phyloP scores from a whole-genome alignment of 2,329 filamentous ascomycete species.

The Venturiaceae sp. region DNA sequence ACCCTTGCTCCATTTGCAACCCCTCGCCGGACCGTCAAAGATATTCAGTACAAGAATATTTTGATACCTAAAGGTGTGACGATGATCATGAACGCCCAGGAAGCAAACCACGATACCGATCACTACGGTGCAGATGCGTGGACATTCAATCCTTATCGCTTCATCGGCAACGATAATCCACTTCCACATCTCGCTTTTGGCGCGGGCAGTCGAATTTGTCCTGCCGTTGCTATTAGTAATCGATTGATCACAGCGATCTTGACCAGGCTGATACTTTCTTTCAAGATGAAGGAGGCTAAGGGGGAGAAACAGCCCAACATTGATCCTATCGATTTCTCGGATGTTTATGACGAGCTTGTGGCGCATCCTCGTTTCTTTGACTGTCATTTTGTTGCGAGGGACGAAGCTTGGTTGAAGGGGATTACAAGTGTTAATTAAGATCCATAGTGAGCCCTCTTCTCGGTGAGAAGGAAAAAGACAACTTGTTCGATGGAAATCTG shows the following conservation, averaged over 20 bases:
- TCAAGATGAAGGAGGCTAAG: neutral
- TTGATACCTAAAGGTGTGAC: slow-evolving; percentile 15
- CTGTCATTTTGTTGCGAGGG: neutral
- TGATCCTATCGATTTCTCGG: neutral
- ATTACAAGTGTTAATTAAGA: neutral
- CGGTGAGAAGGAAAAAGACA: no score
- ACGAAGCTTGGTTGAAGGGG: neutral
- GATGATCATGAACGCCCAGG: slow-evolving; percentile 17
- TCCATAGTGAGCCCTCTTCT: no score
- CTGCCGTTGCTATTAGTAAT: slow-evolving; percentile 15
- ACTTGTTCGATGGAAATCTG: neutral
- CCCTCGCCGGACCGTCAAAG: slow-evolving; percentile 12
- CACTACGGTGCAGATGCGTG: slow-evolving; percentile 15
- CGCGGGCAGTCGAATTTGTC: slow-evolving; percentile 15
- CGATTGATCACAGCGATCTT: slow-evolving; percentile 13
- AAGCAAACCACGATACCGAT: slow-evolving; percentile 14
- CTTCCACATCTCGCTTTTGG: slow-evolving; percentile 16
- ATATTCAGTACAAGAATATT: slow-evolving; percentile 11
- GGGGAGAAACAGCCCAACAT: neutral
- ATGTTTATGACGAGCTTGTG: neutral
- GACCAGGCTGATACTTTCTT: neutral
- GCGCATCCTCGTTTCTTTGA: neutral
- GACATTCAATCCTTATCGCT: slow-evolving; percentile 14
- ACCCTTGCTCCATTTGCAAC: slow-evolving; percentile 14
- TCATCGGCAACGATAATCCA: slow-evolving; percentile 10